Conservation (phyloP, 495 filamentous ascomycete species). For the Bathelium albidoporum region DNA sequence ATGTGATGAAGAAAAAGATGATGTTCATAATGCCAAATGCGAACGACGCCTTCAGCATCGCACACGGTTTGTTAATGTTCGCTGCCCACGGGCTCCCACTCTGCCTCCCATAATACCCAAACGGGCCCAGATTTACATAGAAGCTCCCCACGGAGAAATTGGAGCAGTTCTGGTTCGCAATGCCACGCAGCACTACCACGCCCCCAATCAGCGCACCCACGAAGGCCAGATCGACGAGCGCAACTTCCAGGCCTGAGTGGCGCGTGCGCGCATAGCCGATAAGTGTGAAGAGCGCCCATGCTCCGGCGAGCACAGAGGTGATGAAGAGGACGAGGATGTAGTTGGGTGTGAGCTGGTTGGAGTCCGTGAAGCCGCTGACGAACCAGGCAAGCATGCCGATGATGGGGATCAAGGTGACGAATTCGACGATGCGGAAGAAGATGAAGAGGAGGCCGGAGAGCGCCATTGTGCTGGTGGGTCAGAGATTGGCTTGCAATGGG, state of each 20-base stretch:
- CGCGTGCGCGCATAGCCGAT: slow-evolving; percentile 67
- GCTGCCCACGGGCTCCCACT: slow-evolving; percentile 36
- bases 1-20: slow-evolving; percentile 71
- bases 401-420: slow-evolving; percentile 76
- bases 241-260: slow-evolving; percentile 63
- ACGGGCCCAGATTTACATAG: slow-evolving; percentile 49
- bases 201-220: slow-evolving; percentile 73
- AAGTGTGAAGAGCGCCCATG: slow-evolving; percentile 72
- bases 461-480: slow-evolving; percentile 16
- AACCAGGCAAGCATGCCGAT: slow-evolving; percentile 86
- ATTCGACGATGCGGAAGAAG: slow-evolving; percentile 71
- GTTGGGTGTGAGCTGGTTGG: slow-evolving; percentile 63
- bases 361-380: slow-evolving; percentile 59
- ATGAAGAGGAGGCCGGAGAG: slow-evolving; percentile 63
- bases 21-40: slow-evolving; percentile 82
- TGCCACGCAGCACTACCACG: slow-evolving; percentile 65
- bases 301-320: slow-evolving; percentile 64
- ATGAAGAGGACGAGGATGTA: slow-evolving; percentile 89
- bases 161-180: slow-evolving; percentile 56
- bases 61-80: slow-evolving; percentile 61
- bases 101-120: slow-evolving; percentile 38
- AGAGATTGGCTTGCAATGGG: not conserved
- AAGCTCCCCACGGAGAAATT: slow-evolving; percentile 39
- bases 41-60: slow-evolving; percentile 80
- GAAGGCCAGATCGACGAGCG: slow-evolving; percentile 68